Evolutionary conservation across 345 rosid species (phyloP).

Genomic region (Populus deltoides): DNA sequence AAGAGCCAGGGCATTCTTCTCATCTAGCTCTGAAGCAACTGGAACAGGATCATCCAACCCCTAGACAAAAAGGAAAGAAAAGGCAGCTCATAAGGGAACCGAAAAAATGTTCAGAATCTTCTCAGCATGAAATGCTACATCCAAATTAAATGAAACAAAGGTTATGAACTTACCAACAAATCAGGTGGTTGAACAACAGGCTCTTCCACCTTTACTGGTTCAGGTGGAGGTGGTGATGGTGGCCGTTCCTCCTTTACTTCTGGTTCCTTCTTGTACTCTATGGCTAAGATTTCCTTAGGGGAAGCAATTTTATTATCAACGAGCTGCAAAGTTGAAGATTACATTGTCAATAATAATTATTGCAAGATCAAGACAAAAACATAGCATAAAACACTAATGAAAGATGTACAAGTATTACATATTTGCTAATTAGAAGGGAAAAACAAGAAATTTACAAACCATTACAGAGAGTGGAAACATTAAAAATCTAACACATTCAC

Average conservation of each 20-base stretch:
- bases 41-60: slow-evolving; percentile 75
- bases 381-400: neutral
- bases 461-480: neutral
- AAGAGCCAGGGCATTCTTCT: slow-evolving; percentile 87
- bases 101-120: neutral
- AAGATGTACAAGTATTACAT: neutral
- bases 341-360: neutral
- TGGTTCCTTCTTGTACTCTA: slow-evolving; percentile 57
- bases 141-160: neutral
- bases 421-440: neutral
- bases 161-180: slow-evolving; percentile 53
- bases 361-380: neutral
- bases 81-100: neutral
- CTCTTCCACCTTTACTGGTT: slow-evolving; percentile 60
- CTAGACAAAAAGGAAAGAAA: slow-evolving; percentile 35
- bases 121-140: neutral
- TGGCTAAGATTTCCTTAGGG: slow-evolving; percentile 75
- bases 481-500: neutral
- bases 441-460: neutral
- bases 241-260: slow-evolving; percentile 53
- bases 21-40: slow-evolving; percentile 62
- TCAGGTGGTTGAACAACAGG: slow-evolving; percentile 70
- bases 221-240: slow-evolving; percentile 51
- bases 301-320: slow-evolving; percentile 50
- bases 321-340: slow-evolving; percentile 22